phyloP scores from a whole-genome alignment of 805 yeast genomes.

The Priceomyces castillae region DNA sequence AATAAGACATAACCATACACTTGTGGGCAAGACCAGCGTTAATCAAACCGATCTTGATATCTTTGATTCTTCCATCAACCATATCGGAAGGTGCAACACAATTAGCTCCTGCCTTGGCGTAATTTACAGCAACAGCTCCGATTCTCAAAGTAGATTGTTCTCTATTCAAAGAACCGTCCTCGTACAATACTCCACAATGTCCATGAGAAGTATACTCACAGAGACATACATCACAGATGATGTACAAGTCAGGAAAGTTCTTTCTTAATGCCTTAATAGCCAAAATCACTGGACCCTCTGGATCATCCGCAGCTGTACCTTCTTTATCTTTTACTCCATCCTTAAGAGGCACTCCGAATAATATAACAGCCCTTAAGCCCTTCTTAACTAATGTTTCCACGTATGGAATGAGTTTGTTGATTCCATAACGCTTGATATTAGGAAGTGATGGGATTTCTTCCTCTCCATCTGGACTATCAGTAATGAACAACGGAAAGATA shows the following conservation, averaged over 20 bases:
- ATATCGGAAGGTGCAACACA: conserved; percentile 97
- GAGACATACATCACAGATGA: conserved; percentile 92
- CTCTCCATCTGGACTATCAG: conserved; percentile 81
- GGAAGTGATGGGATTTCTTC: conserved; percentile 75
- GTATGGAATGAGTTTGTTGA: conserved; percentile 72
- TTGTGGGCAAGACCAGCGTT: conserved; percentile 81
- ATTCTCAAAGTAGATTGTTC: conserved; percentile 73
- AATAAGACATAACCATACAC: conserved; percentile 86
- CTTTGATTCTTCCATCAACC: conserved; percentile 92
- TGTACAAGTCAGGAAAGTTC: conserved; percentile 77
- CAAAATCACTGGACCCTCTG: conserved; percentile 88
- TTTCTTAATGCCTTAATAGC: conserved; percentile 64
- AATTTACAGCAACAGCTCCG: conserved; percentile 92
- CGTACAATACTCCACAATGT: conserved; percentile 91
- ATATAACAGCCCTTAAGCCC: conserved; percentile 81
- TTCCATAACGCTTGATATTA: conserved; percentile 82
- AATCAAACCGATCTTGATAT: conserved; percentile 81
- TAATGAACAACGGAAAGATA: conserved; percentile 85
- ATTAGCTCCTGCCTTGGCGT: conserved; percentile 93
- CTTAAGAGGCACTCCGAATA: conserved; percentile 87
- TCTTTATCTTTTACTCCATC: conserved; percentile 72
- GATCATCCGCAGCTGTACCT: conserved; percentile 94
- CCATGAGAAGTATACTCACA: conserved; percentile 98
- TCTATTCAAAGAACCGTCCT: conserved; percentile 82
- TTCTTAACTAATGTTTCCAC: conserved; percentile 67